Evolutionary conservation across 768 basidiomycete genomes (phyloP), one percentile per base, ranked within the genome.

Genomic region (Boletus patriciae): DNA sequence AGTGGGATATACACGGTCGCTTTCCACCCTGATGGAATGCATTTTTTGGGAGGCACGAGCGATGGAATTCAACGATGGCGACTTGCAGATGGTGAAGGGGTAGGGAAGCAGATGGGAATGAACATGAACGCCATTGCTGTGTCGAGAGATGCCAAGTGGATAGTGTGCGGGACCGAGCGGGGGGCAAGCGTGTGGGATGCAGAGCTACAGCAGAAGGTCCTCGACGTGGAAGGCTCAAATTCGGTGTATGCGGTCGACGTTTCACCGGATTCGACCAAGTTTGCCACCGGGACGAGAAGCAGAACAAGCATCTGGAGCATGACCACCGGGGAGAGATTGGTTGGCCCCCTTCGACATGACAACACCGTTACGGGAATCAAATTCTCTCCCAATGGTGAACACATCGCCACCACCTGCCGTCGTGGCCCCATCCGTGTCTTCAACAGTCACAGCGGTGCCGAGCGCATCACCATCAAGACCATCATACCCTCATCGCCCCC

Each of bases 1-100:
- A n/a, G 27, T 12, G 34, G 34, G 2, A 41, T 56, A 13, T 19
- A 29, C 6, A 8, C 45, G 11, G 15, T 57, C 10, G 23, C 31
- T 2, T 58, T 57, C 31, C 43, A 58, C n/a, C 48, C 57, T 2
- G 43, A 50, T 4, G 47, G 57, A n/a, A 25, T 16, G 4, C 55
- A 57, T 21, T 27, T 50, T 15, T 8, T 46, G 8, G 5, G 54
- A 6, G 57, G 55, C 10, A 21, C 21, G 13, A 33, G 4, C 7
- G 4, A 46, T 36, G 48, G 47, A 13, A 23, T 40, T 0, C 37
- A 21, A 25, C 37, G 46, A 16, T 54, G 53, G 53, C 36, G 23
- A 21, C 8, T 50, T 12, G 18, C 2, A 31, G 31, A 27, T 3
- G 31, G 54, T 6, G 3, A 40, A 23, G 18, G 34, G 6, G 21